Evolutionary conservation across 495 filamentous ascomycete species (phyloP).

Genomic region (Evansstolkia leycettana): DNA sequence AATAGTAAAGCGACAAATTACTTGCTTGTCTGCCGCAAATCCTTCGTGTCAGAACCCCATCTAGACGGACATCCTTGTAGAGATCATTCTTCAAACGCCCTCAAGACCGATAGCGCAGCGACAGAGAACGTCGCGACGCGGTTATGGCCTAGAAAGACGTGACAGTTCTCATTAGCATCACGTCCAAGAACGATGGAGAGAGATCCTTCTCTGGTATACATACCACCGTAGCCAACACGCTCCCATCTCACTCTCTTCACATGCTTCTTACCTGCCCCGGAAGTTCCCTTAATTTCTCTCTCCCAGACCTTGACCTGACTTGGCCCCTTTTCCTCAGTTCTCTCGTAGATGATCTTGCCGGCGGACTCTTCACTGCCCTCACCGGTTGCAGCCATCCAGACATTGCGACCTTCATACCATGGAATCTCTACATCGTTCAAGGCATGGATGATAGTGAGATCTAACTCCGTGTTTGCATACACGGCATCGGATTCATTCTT

Average conservation of each 20-base stretch:
- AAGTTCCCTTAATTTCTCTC: slow-evolving; percentile 17
- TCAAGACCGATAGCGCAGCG: slow-evolving; percentile 49
- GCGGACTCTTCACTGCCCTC: slow-evolving; percentile 37
- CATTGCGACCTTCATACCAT: slow-evolving; percentile 38
- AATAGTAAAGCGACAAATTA: too few relatives aligned
- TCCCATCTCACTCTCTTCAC: slow-evolving; percentile 39
- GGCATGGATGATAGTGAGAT: slow-evolving; percentile 65
- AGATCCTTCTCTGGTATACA: slow-evolving; percentile 8
- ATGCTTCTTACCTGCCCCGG: slow-evolving; percentile 15
- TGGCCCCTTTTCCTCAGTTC: slow-evolving; percentile 15
- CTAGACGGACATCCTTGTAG: too few relatives aligned
- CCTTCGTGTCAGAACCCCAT: too few relatives aligned
- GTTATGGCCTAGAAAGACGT: slow-evolving; percentile 29
- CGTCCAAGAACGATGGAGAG: neutral
- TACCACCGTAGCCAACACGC: slow-evolving; percentile 35
- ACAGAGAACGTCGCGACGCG: slow-evolving; percentile 36
- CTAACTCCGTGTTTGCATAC: slow-evolving; percentile 36
- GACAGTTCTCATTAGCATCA: slow-evolving; percentile 1
- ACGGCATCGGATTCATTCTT: slow-evolving; percentile 10
- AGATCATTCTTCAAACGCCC: slow-evolving; percentile 43
- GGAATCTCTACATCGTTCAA: slow-evolving; percentile 68
- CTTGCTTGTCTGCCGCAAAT: too few relatives aligned
- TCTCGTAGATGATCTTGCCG: slow-evolving; percentile 33
- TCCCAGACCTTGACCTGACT: slow-evolving; percentile 26
- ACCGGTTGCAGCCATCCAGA: slow-evolving; percentile 36